Percentiles rank a stretch among this genome's conserved stretches.
phyloP scores from a whole-genome alignment of 1,284 basidiomycete genomes.

The Trametes versicolor region DNA sequence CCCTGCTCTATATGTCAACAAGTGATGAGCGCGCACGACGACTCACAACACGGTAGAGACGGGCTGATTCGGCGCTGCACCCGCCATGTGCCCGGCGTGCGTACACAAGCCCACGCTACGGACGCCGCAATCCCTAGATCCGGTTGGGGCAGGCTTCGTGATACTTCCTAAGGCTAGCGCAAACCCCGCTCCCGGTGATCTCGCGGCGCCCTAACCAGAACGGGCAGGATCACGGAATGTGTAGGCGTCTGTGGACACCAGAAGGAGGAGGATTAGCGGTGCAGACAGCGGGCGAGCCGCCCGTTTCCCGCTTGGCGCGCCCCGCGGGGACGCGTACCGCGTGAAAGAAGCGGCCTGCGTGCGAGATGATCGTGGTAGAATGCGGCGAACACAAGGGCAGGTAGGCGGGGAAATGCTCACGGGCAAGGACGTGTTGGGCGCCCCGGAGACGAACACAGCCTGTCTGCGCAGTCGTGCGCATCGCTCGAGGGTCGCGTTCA shows the following conservation, averaged over 20 bases:
- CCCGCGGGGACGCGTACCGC: not conserved
- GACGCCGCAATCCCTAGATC: not conserved
- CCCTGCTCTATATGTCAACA: too few species aligned
- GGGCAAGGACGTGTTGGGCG: not conserved
- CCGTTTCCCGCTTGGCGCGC: not conserved
- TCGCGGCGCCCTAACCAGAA: not conserved
- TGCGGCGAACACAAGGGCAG: not conserved
- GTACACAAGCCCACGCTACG: not conserved
- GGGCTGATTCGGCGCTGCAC: constrained; percentile 1
- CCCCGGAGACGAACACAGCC: not conserved
- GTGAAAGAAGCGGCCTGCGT: not conserved
- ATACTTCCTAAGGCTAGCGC: not conserved
- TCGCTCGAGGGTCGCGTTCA: not conserved
- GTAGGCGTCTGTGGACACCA: constrained; percentile 8
- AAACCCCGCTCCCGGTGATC: not conserved
- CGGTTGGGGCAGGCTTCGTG: not conserved
- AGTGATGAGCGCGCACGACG: not conserved
- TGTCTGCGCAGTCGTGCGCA: not conserved
- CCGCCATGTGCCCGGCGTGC: not conserved
- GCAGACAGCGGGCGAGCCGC: constrained; percentile 7
- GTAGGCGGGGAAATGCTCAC: not conserved
- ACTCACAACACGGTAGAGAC: not conserved
- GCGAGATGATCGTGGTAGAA: constrained; percentile 1
- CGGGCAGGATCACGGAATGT: constrained; percentile 5
- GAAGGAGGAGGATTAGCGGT: constrained; percentile 1